Evolutionary conservation across 768 basidiomycete species (phyloP).

Genomic region (Coprinopsis cinerea): DNA sequence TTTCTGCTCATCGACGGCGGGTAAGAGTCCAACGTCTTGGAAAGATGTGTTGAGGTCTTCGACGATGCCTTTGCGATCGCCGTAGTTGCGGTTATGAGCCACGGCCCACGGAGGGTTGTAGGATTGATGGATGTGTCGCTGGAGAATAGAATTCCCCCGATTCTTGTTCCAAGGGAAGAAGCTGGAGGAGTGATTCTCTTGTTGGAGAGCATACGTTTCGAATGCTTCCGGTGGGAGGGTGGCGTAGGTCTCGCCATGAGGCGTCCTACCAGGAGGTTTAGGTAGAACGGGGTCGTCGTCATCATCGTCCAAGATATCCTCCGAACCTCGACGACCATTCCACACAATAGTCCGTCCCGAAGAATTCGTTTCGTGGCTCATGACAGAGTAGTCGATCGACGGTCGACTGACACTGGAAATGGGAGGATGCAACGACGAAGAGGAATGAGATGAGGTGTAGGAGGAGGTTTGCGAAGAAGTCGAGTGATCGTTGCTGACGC

Average conservation of each 20-base stretch:
- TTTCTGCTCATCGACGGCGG: constrained; percentile 37
- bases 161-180: constrained; percentile 23
- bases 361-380: constrained; percentile 16
- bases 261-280: constrained; percentile 40
- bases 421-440: not conserved
- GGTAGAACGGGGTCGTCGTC: constrained; percentile 27
- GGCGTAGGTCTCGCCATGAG: constrained; percentile 58
- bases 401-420: constrained; percentile 3
- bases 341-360: constrained; percentile 19
- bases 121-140: constrained; percentile 17
- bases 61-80: constrained; percentile 65
- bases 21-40: constrained; percentile 73
- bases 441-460: not conserved
- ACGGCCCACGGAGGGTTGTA: constrained; percentile 56
- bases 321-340: constrained; percentile 21
- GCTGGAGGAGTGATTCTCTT: constrained; percentile 20
- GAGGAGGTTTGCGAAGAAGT: too few species aligned
- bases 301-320: constrained; percentile 29
- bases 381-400: constrained; percentile 15
- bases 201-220: constrained; percentile 35
- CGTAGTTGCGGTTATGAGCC: constrained; percentile 55
- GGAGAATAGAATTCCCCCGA: constrained; percentile 15
- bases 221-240: constrained; percentile 50
- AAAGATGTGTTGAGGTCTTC: constrained; percentile 70
- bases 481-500: constrained; percentile 15